Evolutionary conservation across 148 eudicot genomes (phyloP).

Genomic region (Rhododendron ferrugineum): DNA sequence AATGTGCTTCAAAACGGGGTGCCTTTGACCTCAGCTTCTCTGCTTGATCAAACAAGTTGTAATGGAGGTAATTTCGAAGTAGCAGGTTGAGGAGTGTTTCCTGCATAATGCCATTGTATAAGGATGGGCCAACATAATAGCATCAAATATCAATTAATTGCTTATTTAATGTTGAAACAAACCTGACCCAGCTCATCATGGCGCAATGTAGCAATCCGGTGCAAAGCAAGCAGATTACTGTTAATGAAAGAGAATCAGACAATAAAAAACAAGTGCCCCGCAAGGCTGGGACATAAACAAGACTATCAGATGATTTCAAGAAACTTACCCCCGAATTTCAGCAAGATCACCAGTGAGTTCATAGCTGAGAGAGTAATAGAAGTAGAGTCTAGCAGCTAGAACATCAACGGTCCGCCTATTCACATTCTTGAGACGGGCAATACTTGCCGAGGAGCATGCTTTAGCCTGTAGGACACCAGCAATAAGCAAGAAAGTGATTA

Average conservation of each 20-base stretch:
- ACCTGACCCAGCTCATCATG: conserved; percentile 99
- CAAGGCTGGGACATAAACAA: neutral
- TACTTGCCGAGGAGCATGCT: conserved; percentile 81
- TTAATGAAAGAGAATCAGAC: conserved; percentile 9
- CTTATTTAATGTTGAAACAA: conserved; percentile 14
- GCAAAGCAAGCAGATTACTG: conserved; percentile 88
- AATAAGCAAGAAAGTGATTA: conserved; percentile 3
- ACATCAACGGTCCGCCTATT: conserved; percentile 84
- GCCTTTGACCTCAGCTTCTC: conserved; percentile 98
- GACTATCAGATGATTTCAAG: neutral
- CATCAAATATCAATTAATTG: neutral
- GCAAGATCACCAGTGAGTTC: conserved; percentile 82
- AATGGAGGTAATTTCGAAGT: conserved; percentile 91
- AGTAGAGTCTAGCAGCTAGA: conserved; percentile 77
- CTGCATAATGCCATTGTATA: conserved; percentile 32
- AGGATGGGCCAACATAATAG: neutral
- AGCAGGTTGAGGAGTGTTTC: conserved; percentile 92
- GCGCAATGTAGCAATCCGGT: conserved; percentile 83
- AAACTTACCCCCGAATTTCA: conserved; percentile 79
- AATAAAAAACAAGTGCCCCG: neutral
- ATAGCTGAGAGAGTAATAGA: conserved; percentile 76
- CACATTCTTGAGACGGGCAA: conserved; percentile 69
- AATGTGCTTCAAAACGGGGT: conserved; percentile 96
- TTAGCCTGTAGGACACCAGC: conserved; percentile 54
- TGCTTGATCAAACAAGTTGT: conserved; percentile 93